phyloP scores from a whole-genome alignment of 2,329 filamentous ascomycete genomes.

The Fusarium sp. region DNA sequence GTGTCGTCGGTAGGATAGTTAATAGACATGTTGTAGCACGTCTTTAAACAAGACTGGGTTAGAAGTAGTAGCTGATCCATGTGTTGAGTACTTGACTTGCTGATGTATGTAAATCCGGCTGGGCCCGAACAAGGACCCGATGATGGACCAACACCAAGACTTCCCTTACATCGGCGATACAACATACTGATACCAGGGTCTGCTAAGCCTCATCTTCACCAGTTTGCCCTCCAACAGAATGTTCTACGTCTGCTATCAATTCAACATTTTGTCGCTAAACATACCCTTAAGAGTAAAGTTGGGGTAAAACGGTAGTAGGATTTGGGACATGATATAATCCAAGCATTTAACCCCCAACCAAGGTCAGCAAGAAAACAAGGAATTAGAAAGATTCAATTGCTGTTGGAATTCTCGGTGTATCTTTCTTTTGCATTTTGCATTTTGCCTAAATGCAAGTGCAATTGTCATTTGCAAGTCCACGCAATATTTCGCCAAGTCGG shows the following conservation, averaged over 20 bases:
- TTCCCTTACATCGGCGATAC: background rate
- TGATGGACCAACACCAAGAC: background rate
- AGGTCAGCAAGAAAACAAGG: background rate
- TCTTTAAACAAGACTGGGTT: too few species aligned
- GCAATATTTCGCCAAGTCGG: conserved; percentile 10
- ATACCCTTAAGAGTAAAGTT: background rate
- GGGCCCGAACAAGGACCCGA: background rate
- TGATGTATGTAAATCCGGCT: background rate
- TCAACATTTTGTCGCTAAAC: background rate
- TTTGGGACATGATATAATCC: background rate
- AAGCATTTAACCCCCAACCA: background rate
- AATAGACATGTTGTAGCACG: too few species aligned
- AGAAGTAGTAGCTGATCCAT: background rate
- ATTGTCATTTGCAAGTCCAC: too few species aligned
- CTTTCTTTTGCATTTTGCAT: too few species aligned
- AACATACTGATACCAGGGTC: background rate
- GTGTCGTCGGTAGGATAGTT: background rate
- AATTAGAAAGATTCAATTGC: background rate
- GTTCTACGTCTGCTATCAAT: background rate
- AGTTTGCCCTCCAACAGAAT: background rate
- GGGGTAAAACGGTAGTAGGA: background rate
- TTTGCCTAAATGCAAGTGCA: too few species aligned
- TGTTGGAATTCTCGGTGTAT: background rate
- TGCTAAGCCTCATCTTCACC: background rate
- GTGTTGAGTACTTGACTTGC: background rate